Base-by-base conservation (phyloP, 2,329 filamentous ascomycete genomes). In the Aspergillus latus region DNA sequence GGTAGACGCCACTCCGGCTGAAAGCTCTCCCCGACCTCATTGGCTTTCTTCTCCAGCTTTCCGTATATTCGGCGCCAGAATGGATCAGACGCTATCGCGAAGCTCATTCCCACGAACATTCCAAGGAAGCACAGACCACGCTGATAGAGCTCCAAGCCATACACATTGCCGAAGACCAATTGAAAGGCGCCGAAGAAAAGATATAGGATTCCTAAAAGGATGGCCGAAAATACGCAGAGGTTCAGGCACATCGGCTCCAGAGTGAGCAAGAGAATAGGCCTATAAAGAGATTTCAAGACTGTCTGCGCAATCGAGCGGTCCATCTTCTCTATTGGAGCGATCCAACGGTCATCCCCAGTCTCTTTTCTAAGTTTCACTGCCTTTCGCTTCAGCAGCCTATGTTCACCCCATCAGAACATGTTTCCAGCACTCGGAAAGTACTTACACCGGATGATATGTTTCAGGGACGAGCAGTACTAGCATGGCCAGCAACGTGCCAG, bases 141-240 rank as follows among this genome's bases (percentile, higher is more conserved):
- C 73, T 96, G 88, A 80, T 88, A 94, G 9, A 91, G 77, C 52
- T 84, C 85, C 76, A 96, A 92, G 16, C 83, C 85, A 70, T 95
- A 88, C 46, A 88, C 86, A 44, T 81, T 83, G 28, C 80, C 72
- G 68, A 96, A 96, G 13, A 96, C 86, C 44, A 95, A 77, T 4
- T 88, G 84, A 66, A 96, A 96, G 0, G 92, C 91, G 16, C 91
- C 91, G 70, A 96, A 95, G 78, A 95, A 96, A 39, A 96, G 84
- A 69, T 96, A 96, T 2, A 96, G 76, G 44, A 96, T 88, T 4
- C 92, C 92, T 6, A 96, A 80, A n/a, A 96, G 78, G 52, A 97
- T 84, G 39, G 91, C 90, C 0, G 89, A 90, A 64, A 92, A 89
- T 21, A 94, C 75, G 72, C 91, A 94, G 28, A 97, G 84, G 63